Percentiles rank a stretch among this genome's conserved stretches.
Evolutionary conservation across 129 eudicot species (phyloP).

Genomic region (Pseudognaphalium luteoalbum): DNA sequence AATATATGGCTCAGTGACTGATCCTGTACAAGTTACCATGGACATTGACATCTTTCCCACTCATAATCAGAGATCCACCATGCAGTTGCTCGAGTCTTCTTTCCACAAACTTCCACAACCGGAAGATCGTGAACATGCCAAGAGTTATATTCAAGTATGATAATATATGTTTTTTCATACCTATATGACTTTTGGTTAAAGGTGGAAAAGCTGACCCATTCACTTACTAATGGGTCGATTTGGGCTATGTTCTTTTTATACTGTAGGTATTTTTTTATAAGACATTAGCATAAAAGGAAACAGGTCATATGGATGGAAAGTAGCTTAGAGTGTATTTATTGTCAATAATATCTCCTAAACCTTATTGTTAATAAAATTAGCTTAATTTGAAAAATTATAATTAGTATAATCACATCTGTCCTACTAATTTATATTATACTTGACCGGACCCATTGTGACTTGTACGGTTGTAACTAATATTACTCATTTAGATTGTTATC

Average conservation of each 20-base stretch:
- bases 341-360: background rate
- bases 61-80: slow-evolving; percentile 49
- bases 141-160: slow-evolving; percentile 69
- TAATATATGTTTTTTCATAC: background rate
- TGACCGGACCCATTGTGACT: background rate
- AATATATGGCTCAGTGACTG: slow-evolving; percentile 34
- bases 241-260: background rate
- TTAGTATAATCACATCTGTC: background rate
- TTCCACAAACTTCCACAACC: slow-evolving; percentile 71
- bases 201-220: background rate
- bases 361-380: background rate
- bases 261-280: background rate
- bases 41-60: slow-evolving; percentile 7
- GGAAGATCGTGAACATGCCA: slow-evolving; percentile 72
- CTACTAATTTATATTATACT: background rate
- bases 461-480: background rate
- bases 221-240: background rate
- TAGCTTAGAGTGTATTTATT: background rate
- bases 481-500: background rate
- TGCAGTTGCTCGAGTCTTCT: slow-evolving; percentile 79
- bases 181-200: slow-evolving; percentile 10
- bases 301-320: slow-evolving; percentile 9
- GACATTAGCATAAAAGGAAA: slow-evolving; percentile 2
- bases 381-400: background rate
- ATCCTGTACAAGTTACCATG: slow-evolving; percentile 18